Base-by-base conservation (phyloP, 140 eudicot species). In the Eryngium alpinum region DNA sequence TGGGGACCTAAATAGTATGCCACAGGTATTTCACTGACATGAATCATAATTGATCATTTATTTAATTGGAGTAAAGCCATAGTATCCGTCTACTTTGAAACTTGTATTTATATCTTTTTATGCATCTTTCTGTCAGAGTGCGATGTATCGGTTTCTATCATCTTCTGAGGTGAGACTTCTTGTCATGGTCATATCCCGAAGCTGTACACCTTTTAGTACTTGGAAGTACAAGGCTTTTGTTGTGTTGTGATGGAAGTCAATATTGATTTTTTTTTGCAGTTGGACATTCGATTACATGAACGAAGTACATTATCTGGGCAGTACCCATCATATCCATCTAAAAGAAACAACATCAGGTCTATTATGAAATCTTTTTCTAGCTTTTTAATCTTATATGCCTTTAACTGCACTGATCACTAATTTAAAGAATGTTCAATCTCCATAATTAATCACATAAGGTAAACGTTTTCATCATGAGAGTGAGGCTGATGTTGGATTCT, bases 1-100 rank as follows among this genome's bases (percentile, higher is more conserved):
- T 67, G 98, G 98, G 74, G 98, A 93, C 83, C 75, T 93, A 31
- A 93, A 93, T 85, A 87, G 94, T 79, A 83, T 87, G 81, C 98
- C 98, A 43, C 90, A 87, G 94, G 98, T 91, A 79, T 38, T 80
- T 38, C 31, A 6, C 33, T 62, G 24, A n/a, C 69, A 28, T 31
- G 29, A 49, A 18, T 62, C n/a, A 38, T 56, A 38, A 4, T 38
- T 38, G n/a, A 38, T 38, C 46, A 38, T 38, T 38, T n/a, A n/a
- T n/a, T n/a, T n/a, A n/a, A n/a, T n/a, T 38, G 46, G 46, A 38
- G 46, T 75, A 11, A 27, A 17, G 10, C 15, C 9, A 14, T 24
- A 73, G 25, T 72, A 24, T 49, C 18, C 21, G 5, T 53, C 75
- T 57, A 49, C 38, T 62, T 15, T 10, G n/a, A 27, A 18, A 5